Conservation (phyloP, 164 flowering plant species). For the Chimonanthus salicifolius region DNA sequence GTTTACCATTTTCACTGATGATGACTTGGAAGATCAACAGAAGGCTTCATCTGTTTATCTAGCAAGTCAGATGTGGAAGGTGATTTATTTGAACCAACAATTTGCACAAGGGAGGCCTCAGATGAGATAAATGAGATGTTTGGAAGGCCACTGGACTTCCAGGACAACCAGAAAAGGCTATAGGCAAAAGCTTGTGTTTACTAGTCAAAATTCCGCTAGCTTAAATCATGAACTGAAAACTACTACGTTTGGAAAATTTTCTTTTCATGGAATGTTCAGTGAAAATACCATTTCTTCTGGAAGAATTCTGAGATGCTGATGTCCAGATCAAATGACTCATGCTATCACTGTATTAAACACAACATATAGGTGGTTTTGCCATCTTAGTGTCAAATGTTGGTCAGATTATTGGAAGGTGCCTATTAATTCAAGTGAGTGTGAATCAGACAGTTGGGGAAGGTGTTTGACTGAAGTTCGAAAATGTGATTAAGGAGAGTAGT, state of each 20-base stretch:
- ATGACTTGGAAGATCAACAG: constrained; percentile 25
- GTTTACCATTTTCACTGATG: constrained; percentile 75
- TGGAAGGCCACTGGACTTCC: constrained; percentile 78
- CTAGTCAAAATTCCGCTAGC: neutral
- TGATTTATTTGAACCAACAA: constrained; percentile 74
- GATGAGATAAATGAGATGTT: constrained; percentile 92
- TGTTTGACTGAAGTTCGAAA: neutral
- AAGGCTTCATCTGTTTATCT: constrained; percentile 23
- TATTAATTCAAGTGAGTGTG: neutral
- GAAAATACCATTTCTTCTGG: neutral
- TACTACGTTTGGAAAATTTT: neutral
- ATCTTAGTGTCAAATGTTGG: neutral
- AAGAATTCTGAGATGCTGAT: neutral
- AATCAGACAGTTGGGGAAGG: neutral
- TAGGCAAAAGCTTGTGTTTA: neutral
- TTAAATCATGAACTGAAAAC: neutral
- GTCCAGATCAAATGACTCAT: neutral
- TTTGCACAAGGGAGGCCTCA: constrained; percentile 79
- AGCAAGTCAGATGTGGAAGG: constrained; percentile 20
- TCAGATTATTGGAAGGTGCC: neutral
- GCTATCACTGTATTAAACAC: neutral
- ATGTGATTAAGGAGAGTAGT: neutral
- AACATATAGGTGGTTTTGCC: too few relatives aligned
- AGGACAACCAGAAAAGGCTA: constrained; percentile 8
- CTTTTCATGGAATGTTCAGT: neutral